Base-by-base conservation (phyloP, 1,284 basidiomycete genomes). In the Sanghuangporus sanghuang region DNA sequence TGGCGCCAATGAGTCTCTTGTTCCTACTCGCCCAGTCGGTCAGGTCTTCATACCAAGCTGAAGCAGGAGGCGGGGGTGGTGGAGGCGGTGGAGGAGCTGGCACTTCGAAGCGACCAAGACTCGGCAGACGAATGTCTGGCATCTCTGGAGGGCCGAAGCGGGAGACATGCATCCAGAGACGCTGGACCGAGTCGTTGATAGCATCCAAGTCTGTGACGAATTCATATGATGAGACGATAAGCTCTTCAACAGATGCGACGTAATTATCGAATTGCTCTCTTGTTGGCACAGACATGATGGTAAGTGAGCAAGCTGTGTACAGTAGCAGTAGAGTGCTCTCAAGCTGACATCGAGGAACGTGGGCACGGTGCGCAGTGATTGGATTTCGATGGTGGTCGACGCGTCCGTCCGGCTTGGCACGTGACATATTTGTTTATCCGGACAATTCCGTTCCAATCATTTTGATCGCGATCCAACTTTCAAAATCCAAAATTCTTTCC, bases 111-210 rank as follows among this genome's bases (percentile, higher is more conserved):
- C 85, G 79, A 3, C 87, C 88, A 9, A 91, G 79, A 49, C 80
- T 80, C n/a, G 87, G 85, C 44, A 89, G 74, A 66, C 77, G 80
- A 36, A 89, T 79, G 32, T 86, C 81, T 39, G 85, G 84, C 62
- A 92, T 78, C 36, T 75, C 78, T 62, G 81, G 79, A 21, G 89
- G 90, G 32, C 90, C 89, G 73, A 89, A 92, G 58, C 90, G 85
- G 57, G 87, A 81, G 67, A 93, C 84, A 71, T 93, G 90, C 32
- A 84, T 75, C 87, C 88, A 92, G 62, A 92, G 78, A 49, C 86
- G 81, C 67, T 86, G 80, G n/a, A 87, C 74, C 21, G 83, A 81
- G 65, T 89, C 85, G 59, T 83, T 81, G 59, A 92, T 76, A 67
- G 79, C 83, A 38, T 85, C 84, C 59, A 90, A 73, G 69, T 85